phyloP scores from a whole-genome alignment of 345 rosid species.

The Salix caprea region DNA sequence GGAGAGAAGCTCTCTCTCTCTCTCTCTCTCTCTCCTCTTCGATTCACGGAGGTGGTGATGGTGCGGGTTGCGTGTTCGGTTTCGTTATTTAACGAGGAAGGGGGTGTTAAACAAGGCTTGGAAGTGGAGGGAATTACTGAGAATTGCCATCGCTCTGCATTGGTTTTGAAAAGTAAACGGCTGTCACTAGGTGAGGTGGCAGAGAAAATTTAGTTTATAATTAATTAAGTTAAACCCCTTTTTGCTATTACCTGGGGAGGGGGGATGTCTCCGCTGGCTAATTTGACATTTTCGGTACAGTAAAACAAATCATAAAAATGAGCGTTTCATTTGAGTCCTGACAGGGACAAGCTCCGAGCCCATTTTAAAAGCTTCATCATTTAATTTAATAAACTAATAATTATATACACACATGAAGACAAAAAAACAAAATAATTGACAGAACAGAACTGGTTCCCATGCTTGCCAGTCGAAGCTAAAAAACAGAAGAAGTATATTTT shows the following conservation, averaged over 20 bases:
- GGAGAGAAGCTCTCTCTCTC: neutral
- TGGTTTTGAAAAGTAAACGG: conserved; percentile 20
- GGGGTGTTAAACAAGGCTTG: conserved; percentile 10
- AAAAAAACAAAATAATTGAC: no score
- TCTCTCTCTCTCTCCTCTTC: neutral
- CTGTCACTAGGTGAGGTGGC: neutral
- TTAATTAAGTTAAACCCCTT: neutral
- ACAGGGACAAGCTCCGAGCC: neutral
- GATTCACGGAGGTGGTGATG: neutral
- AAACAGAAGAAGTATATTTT: no score
- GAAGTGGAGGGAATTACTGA: conserved; percentile 12
- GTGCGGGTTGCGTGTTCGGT: neutral
- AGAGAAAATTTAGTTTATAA: neutral
- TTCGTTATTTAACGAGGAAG: conserved; percentile 8
- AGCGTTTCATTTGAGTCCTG: neutral
- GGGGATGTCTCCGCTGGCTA: neutral
- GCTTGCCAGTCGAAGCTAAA: no score
- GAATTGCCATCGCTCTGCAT: conserved; percentile 3
- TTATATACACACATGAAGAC: no score
- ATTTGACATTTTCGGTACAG: neutral
- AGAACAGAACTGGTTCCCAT: no score
- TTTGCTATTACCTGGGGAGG: neutral
- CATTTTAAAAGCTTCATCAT: neutral
- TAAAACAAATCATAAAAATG: neutral
- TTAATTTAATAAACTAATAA: neutral